Base-by-base conservation (phyloP, 805 yeast genomes). In the Sugiyamaella valdiviana region DNA sequence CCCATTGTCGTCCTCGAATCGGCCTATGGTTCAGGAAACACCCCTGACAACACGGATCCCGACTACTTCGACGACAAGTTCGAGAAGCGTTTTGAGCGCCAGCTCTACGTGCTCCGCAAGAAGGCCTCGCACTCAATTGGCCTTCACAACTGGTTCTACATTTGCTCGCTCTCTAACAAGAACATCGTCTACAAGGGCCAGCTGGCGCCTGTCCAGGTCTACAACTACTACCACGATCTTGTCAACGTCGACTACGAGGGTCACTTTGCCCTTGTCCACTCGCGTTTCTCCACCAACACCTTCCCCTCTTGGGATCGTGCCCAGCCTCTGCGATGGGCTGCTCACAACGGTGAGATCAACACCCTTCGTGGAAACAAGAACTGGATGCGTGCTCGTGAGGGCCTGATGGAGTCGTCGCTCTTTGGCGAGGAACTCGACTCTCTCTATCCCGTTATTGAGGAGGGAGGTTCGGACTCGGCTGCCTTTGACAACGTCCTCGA, bases 271-370 rank as follows among this genome's bases (percentile, higher is more conserved):
- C 76, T 91, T 38, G 98, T 91, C 45, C 99, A 91, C 72, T 90
- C 98, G 20, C 81, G 99, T 66, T 91, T 91, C 76, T 89, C 97
- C 50, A 91, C 99, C 26, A 91, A 91, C 69, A 91, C 99, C 43
- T 91, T 91, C 80, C 99, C 99, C 42, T 88, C 96, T n/a, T 91
- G 99, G 99, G 99, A 93, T 71, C 81, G 99, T 70, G 98, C 99
- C 20, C 99, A 91, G 71, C 99, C 99, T 43, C 76, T 91, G 63
- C 77, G 98, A 68, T 83, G 95, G 84, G 87, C 95, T 26, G 99
- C 99, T 36, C 99, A 91, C 72, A 91, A 91, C 67, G 99, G 99
- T 76, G 99, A 91, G 71, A 93, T 91, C 68, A 91, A 91, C 71
- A 91, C 99, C 37, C 72, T 91, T 63, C 80, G 98, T 68, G 99